phyloP scores from a whole-genome alignment of 2,329 filamentous ascomycete species.

The Cladosporium colombiae region DNA sequence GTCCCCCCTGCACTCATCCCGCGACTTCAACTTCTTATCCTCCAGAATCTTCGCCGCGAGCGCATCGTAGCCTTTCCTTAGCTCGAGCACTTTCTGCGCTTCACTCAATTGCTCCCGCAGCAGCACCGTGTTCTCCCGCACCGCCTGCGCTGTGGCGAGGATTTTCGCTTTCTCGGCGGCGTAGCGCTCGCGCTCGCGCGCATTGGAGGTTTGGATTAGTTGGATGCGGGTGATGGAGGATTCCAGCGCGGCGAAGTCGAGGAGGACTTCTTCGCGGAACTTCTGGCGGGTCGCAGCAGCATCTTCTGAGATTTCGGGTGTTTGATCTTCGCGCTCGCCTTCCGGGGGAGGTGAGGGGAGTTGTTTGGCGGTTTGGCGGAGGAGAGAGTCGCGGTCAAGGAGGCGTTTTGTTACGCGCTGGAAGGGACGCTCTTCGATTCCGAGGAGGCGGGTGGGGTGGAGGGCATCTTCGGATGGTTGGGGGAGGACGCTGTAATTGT shows the following conservation, averaged over 20 bases:
- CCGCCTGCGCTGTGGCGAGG: slow-evolving; percentile 72
- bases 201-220: slow-evolving; percentile 80
- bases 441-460: slow-evolving; percentile 82
- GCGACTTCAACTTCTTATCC: slow-evolving; percentile 74
- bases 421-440: slow-evolving; percentile 90
- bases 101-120: slow-evolving; percentile 75
- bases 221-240: slow-evolving; percentile 84
- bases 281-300: slow-evolving; percentile 42
- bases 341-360: slow-evolving; percentile 67
- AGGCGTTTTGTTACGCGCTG: slow-evolving; percentile 84
- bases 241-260: slow-evolving; percentile 88
- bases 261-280: slow-evolving; percentile 78
- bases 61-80: slow-evolving; percentile 84
- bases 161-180: slow-evolving; percentile 78
- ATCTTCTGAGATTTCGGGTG: too few species aligned
- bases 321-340: slow-evolving; percentile 25
- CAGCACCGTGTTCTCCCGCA: slow-evolving; percentile 71
- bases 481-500: slow-evolving; percentile 26
- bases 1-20: slow-evolving; percentile 79
- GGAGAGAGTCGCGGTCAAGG: slow-evolving; percentile 65
- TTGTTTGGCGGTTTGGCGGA: slow-evolving; percentile 53
- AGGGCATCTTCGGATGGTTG: slow-evolving; percentile 60
- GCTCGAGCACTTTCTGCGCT: slow-evolving; percentile 71
- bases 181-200: slow-evolving; percentile 80
- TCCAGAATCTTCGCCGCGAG: slow-evolving; percentile 83